Evolutionary conservation across 139 green algal species (phyloP), one percentile per base, ranked within the genome.

Genomic region (Astrephomene gubernaculifera): DNA sequence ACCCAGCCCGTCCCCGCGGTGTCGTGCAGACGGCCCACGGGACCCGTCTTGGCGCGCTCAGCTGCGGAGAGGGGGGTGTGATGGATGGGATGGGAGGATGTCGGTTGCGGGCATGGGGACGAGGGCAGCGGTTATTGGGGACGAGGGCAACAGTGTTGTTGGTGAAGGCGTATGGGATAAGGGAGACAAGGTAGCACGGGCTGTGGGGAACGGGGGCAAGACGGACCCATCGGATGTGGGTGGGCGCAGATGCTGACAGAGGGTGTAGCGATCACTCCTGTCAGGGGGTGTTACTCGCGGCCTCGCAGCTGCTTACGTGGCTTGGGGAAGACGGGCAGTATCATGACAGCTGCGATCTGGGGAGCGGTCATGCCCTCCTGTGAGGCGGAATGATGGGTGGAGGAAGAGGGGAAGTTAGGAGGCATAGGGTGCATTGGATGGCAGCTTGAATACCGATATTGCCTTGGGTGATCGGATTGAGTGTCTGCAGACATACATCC

Each of bases 271-370:
- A n/a, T n/a, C 6, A n/a, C n/a, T n/a, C n/a, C n/a, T n/a, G 57
- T 27, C 57, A 65, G 57, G 14, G 6, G 57, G 57, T 24, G 22
- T 9, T 9, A 65, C 6, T 27, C 6, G 19, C 19, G 57, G 57
- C 19, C 22, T 17, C 57, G 14, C 17, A 35, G 36, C n/a, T 14
- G 27, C 57, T 7, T 29, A 78, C 39, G n/a, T 36, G 65, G 65
- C 33, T 69, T 78, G 35, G 65, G 65, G 36, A 86, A 79, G 2
- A 86, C 2, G 19, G 79, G 79, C 35, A 86, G 79, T 45, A 86
- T 31, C 14, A 69, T 41, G 24, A 53, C 25, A 1, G 79, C 79
- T 0, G 49, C 36, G 4, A 86, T 54, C 64, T 86, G 79, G 6
- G 65, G 2, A 24, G 36, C 10, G 0, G 65, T 86, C 79, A 86